Evolutionary conservation across 306 rosid genomes (phyloP).

Genomic region (Ochetophila trinervis): DNA sequence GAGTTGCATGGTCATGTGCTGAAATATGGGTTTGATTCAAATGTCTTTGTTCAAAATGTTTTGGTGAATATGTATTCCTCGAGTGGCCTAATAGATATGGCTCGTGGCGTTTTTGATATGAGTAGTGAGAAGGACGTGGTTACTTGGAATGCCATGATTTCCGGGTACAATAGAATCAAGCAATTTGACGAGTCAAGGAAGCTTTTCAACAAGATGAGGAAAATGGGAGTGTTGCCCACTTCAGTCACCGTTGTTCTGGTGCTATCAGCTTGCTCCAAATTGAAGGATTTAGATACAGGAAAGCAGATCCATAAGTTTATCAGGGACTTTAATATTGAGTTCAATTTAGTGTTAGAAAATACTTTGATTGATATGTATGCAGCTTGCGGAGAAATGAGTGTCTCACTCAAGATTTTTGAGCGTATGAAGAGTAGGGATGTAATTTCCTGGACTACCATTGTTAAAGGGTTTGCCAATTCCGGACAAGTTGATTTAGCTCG

Average conservation of each 20-base stretch:
- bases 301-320: constrained; percentile 42
- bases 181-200: constrained; percentile 53
- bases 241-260: constrained; percentile 66
- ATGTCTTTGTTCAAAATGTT: constrained; percentile 66
- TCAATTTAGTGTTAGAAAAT: constrained; percentile 57
- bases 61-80: constrained; percentile 56
- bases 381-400: constrained; percentile 67
- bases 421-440: constrained; percentile 69
- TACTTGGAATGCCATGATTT: constrained; percentile 76
- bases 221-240: constrained; percentile 54
- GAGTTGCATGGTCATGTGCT: constrained; percentile 57
- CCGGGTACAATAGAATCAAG: constrained; percentile 67
- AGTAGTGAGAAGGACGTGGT: constrained; percentile 57
- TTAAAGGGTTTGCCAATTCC: constrained; percentile 53
- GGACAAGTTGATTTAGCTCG: constrained; percentile 66
- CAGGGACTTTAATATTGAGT: constrained; percentile 39
- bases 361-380: constrained; percentile 78
- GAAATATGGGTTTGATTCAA: constrained; percentile 60
- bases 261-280: constrained; percentile 77
- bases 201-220: constrained; percentile 63
- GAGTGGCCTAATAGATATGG: constrained; percentile 58
- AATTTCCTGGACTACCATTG: constrained; percentile 85
- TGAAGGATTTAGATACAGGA: constrained; percentile 71
- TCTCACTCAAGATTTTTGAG: constrained; percentile 54
- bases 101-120: constrained; percentile 50